Conservation (phyloP, 2,329 filamentous ascomycete genomes). For the Xylaria sp. region DNA sequence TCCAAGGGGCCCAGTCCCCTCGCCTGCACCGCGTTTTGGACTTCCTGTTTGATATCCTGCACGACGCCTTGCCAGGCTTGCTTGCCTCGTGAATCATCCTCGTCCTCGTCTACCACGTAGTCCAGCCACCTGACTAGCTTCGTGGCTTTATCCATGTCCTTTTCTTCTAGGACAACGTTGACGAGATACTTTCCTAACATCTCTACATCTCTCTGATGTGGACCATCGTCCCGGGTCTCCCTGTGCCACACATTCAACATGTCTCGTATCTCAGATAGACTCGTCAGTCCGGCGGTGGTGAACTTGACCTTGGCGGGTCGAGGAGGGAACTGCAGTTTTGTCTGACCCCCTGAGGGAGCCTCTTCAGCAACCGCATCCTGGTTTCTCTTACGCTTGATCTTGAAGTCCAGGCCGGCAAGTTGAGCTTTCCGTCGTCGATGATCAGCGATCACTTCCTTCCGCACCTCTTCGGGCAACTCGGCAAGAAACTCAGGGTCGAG, state of each 20-base stretch:
- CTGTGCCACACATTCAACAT: conserved; percentile 77
- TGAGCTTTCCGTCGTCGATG: conserved; percentile 67
- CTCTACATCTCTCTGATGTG: conserved; percentile 76
- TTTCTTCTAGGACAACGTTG: conserved; percentile 74
- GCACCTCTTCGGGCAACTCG: conserved; percentile 80
- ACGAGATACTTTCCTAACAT: conserved; percentile 74
- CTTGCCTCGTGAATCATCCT: conserved; percentile 35
- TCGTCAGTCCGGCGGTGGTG: conserved; percentile 45
- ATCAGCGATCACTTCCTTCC: conserved; percentile 76
- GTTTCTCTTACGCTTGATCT: conserved; percentile 33
- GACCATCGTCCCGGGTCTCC: conserved; percentile 72
- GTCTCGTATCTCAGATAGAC: conserved; percentile 65
- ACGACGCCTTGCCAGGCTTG: conserved; percentile 52
- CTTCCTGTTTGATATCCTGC: conserved; percentile 48
- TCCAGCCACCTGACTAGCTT: conserved; percentile 70
- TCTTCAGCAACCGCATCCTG: conserved; percentile 19
- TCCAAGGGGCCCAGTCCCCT: conserved; percentile 61
- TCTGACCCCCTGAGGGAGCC: conserved; percentile 41
- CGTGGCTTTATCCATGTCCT: conserved; percentile 74
- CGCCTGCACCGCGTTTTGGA: conserved; percentile 58
- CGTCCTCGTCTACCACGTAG: conserved; percentile 53
- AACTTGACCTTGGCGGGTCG: conserved; percentile 52
- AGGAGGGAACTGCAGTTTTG: conserved; percentile 49
- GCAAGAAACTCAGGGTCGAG: conserved; percentile 75
- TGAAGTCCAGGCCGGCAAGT: conserved; percentile 52